These are phyloP conservation scores for Lepidium campestre DNA, from an alignment of 441 rosid genomes.

Conservation along the genomic window DNA sequence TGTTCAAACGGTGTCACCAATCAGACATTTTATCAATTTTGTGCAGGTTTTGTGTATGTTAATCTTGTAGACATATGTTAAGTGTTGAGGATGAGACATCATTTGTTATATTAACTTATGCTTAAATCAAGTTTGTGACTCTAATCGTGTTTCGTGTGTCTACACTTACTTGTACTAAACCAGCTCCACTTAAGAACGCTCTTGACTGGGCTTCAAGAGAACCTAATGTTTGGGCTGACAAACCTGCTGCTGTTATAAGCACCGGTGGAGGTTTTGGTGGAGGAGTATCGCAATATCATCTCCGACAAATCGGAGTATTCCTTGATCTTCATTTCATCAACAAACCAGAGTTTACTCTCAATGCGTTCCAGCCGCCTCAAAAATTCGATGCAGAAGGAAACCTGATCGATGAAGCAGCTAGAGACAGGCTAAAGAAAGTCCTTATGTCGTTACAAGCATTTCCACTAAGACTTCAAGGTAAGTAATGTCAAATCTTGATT, in stretches of 20 bases:
- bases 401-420: conserved; percentile 43
- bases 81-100: background rate
- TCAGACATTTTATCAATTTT: too few relatives aligned
- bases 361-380: conserved; percentile 58
- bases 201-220: conserved; percentile 79
- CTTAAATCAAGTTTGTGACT: background rate
- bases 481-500: conserved; percentile 8
- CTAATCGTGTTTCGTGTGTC: background rate
- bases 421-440: conserved; percentile 40
- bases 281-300: conserved; percentile 56
- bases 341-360: conserved; percentile 62
- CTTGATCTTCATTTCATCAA: conserved; percentile 83
- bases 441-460: conserved; percentile 49
- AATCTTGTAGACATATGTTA: background rate
- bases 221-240: conserved; percentile 75
- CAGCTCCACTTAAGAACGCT: conserved; percentile 76
- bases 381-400: conserved; percentile 63
- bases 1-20: too few relatives aligned
- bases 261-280: conserved; percentile 55
- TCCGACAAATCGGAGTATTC: conserved; percentile 71
- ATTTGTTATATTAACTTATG: background rate
- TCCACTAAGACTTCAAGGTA: conserved; percentile 44
- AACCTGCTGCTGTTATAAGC: conserved; percentile 68
- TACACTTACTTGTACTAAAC: background rate
- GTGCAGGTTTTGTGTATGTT: background rate